A percentile compares a stretch with the other conserved stretches of the same genome.
phyloP scores from a whole-genome alignment of 2,329 filamentous ascomycete genomes.

The Fusarium duplospermum region DNA sequence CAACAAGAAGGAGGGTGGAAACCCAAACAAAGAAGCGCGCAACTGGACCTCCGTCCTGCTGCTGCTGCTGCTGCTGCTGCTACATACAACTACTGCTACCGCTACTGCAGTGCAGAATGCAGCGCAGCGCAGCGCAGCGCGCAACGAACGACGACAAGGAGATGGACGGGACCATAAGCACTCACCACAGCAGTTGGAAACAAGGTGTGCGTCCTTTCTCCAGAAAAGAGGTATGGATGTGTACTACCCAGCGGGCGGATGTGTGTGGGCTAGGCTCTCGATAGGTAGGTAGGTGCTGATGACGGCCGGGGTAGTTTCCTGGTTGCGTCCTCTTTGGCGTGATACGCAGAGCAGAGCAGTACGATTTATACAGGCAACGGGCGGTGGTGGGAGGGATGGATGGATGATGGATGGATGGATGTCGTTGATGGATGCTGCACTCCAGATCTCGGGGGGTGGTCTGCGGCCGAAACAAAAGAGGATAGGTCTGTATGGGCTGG shows the following conservation, averaged over 20 bases:
- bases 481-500: constrained; percentile 8
- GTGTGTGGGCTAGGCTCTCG: constrained; percentile 32
- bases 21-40: constrained; percentile 21
- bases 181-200: constrained; percentile 23
- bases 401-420: constrained; percentile 1
- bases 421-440: constrained; percentile 17
- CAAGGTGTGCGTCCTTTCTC: constrained; percentile 5
- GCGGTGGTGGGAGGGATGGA: neutral
- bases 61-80: neutral
- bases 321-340: constrained; percentile 21
- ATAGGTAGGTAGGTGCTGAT: constrained; percentile 22
- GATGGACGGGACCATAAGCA: constrained; percentile 2
- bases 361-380: constrained; percentile 7
- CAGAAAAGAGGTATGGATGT: constrained; percentile 4
- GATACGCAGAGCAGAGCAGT: constrained; percentile 10
- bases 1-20: constrained; percentile 6
- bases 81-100: neutral
- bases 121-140: constrained; percentile 1
- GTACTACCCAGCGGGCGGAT: constrained; percentile 7
- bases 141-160: constrained; percentile 29
- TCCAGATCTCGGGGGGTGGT: constrained; percentile 27
- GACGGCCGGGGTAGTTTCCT: constrained; percentile 19
- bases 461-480: constrained; percentile 22
- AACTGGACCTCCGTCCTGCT: constrained; percentile 11
- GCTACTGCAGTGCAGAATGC: constrained; percentile 16